Base-by-base conservation (phyloP, 257 asterid species). In the Craterostigma plantagineum region DNA sequence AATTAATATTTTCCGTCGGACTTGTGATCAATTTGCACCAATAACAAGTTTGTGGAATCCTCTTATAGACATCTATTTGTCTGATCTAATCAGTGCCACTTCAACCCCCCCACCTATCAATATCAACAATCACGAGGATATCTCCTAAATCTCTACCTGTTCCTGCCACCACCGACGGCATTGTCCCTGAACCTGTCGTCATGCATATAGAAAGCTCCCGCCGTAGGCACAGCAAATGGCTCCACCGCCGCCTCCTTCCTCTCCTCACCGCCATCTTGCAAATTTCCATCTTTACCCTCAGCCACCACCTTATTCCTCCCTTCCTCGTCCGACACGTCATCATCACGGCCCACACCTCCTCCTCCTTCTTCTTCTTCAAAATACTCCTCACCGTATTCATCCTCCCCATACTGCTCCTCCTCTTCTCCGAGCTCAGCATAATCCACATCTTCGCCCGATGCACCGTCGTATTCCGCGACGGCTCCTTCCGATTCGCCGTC, bases 131-230 rank as follows among this genome's bases (percentile, higher is more conserved):
- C n/a, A n/a, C n/a, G n/a, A n/a, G n/a, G n/a, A n/a, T n/a, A n/a
- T n/a, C n/a, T n/a, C n/a, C n/a, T n/a, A n/a, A n/a, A n/a, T n/a
- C n/a, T n/a, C n/a, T n/a, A n/a, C n/a, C n/a, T n/a, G n/a, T n/a
- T n/a, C n/a, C n/a, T n/a, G n/a, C 87, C 67, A 49, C 69, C 78
- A 54, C 68, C 72, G 36, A 75, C 82, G 0, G 78, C 75, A 71
- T 61, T 75, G 69, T 80, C 92, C 52, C 85, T 72, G 58, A 90
- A 90, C 52, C 99, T 69, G 55, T 90, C 99, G 66, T 90, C 96
- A 15, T 90, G 99, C 99, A 90, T 90, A 54, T 90, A 90, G 59
- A 90, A 90, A 5, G 99, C 91, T 52, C 99, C 99, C 0, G 94
- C 99, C 5, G 96, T 90, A 1, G 99, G 99, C 65, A 90, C 99